Evolutionary conservation across 2,329 filamentous ascomycete genomes (phyloP).

Genomic region (Pseudomassariella vexata): DNA sequence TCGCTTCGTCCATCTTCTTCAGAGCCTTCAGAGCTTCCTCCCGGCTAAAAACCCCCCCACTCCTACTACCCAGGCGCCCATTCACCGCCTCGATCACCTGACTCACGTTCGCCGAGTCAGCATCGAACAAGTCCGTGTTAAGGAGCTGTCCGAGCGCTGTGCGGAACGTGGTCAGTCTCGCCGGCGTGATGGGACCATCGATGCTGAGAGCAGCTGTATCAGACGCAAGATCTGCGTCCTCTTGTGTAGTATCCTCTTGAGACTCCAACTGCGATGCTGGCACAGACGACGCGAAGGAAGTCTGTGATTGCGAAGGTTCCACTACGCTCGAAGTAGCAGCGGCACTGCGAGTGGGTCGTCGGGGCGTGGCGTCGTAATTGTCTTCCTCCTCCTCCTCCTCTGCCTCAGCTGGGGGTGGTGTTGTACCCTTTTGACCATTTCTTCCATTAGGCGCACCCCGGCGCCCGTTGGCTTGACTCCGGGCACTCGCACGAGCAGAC

Average conservation of each 20-base stretch:
- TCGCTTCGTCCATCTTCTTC: slow-evolving; percentile 71
- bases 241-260: slow-evolving; percentile 33
- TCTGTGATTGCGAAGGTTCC: slow-evolving; percentile 34
- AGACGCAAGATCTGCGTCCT: slow-evolving; percentile 30
- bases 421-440: slow-evolving; percentile 18
- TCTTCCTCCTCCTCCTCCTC: slow-evolving; percentile 48
- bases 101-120: slow-evolving; percentile 74
- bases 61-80: slow-evolving; percentile 48
- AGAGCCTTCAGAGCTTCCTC: slow-evolving; percentile 74
- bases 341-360: slow-evolving; percentile 32
- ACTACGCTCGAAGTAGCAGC: slow-evolving; percentile 24
- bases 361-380: slow-evolving; percentile 35
- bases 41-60: slow-evolving; percentile 58
- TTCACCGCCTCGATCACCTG: slow-evolving; percentile 78
- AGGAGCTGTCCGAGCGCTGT: slow-evolving; percentile 77
- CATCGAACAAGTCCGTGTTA: slow-evolving; percentile 75
- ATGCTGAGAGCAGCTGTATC: slow-evolving; percentile 31
- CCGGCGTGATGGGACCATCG: slow-evolving; percentile 46
- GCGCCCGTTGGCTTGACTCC: slow-evolving; percentile 18
- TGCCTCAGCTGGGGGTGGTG: slow-evolving; percentile 25
- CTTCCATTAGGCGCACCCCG: slow-evolving; percentile 20
- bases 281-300: slow-evolving; percentile 73
- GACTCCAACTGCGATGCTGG: slow-evolving; percentile 65
- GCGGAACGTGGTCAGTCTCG: slow-evolving; percentile 70
- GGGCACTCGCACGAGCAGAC: slow-evolving; percentile 20